Base-by-base conservation (phyloP, 2,329 filamentous ascomycete genomes). In the Ophiobolus disseminans region DNA sequence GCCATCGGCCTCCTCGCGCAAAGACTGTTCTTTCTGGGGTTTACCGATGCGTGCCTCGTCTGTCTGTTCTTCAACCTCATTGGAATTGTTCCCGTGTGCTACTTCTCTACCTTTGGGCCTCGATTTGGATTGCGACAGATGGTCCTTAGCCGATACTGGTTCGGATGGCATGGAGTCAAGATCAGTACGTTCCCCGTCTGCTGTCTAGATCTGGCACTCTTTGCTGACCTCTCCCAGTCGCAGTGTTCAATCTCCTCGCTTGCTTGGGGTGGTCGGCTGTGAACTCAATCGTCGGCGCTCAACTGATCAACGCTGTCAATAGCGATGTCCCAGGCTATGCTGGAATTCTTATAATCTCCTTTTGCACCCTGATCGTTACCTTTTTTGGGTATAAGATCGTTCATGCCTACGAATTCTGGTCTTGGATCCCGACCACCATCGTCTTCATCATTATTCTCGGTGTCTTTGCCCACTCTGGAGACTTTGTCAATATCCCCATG, bases 231-330 rank as follows among this genome's bases (percentile, higher is more conserved):
- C 8, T 3, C 6, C 3, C 9, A 32, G 30, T 90, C 65, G 87
- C 87, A 42, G 73, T 87, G 60, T 85, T 91, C 68, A 89, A 90
- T 71, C 75, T 88, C 30, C 74, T 90, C 13, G 85, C 86, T 22
- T 90, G 85, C 64, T 70, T 91, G 4, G 89, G 89, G 40, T 93
- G 90, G 86, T 86, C 86, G 4, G 80, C 86, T 0, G 86, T 91
- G 57, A 93, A 94, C 65, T 82, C 84, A 45, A 91, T 94, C 54
- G 88, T 93, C 13, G 90, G 89, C 14, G 88, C 88, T 0, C 87
- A 93, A 69, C 80, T 93, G 5, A 80, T 94, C 59, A 80, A 90
- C 47, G 86, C 89, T 0, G 86, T 93, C 36, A 91, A 90, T 66
- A 66, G 72, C 36, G 72, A 82, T 40, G 84, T 92, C 57, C 87